Conservation (phyloP, 2,329 filamentous ascomycete genomes). For the Paradendryphiella salina region DNA sequence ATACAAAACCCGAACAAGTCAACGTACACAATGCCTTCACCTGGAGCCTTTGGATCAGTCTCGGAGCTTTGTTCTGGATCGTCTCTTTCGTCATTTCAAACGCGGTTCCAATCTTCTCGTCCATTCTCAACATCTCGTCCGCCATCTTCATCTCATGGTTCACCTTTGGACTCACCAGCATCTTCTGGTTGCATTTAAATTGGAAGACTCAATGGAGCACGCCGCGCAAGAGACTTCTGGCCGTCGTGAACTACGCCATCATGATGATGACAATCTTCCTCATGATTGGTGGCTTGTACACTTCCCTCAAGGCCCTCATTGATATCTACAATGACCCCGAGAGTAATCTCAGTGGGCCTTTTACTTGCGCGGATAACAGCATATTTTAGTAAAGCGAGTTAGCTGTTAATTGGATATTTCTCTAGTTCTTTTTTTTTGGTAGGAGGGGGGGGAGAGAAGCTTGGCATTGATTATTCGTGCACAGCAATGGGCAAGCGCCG, state of each 20-base stretch:
- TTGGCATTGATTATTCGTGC: no score
- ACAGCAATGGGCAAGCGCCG: no score
- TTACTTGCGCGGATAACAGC: constrained; percentile 37
- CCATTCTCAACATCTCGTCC: constrained; percentile 63
- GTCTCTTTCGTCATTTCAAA: constrained; percentile 53
- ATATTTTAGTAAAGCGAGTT: constrained; percentile 25
- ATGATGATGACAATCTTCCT: constrained; percentile 41
- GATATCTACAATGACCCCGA: constrained; percentile 36
- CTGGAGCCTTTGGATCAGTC: constrained; percentile 66
- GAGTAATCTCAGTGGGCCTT: constrained; percentile 31
- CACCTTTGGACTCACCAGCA: constrained; percentile 54
- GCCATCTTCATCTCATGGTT: constrained; percentile 68
- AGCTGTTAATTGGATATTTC: no score
- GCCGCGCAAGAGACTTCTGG: constrained; percentile 49
- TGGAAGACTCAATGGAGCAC: constrained; percentile 37
- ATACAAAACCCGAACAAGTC: constrained; percentile 27
- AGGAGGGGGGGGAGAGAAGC: no score
- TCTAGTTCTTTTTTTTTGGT: no score
- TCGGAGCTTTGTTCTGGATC: constrained; percentile 57
- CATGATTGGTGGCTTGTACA: constrained; percentile 33
- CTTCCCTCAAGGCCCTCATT: constrained; percentile 32
- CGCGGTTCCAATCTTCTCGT: constrained; percentile 61
- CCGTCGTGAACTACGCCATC: constrained; percentile 51
- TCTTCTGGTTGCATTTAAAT: constrained; percentile 56
- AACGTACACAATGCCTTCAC: constrained; percentile 54